Percentiles rank a stretch among this genome's conserved stretches.
Evolutionary conservation across 805 yeast species (phyloP).

Genomic region (Candida manassasensis): DNA sequence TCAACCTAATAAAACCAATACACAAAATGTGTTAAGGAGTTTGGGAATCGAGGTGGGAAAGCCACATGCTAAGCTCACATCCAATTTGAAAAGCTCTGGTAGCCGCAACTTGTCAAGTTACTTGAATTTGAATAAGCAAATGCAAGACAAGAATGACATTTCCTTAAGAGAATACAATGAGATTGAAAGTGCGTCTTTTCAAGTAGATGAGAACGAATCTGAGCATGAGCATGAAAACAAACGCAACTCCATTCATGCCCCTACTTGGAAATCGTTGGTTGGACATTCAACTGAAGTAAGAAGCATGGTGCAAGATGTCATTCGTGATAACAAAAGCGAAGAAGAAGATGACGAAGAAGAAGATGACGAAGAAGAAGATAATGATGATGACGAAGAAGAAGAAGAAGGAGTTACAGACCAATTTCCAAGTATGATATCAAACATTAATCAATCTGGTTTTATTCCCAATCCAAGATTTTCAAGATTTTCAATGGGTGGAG

Average conservation of each 20-base stretch:
- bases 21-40: slow-evolving; percentile 27
- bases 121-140: slow-evolving; percentile 10
- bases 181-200: slow-evolving; percentile 3
- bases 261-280: slow-evolving; percentile 19
- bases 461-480: slow-evolving; percentile 43
- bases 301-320: too few species aligned
- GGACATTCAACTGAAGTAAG: slow-evolving; percentile 18
- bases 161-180: slow-evolving; percentile 5
- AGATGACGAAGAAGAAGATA: slow-evolving; percentile 6
- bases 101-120: slow-evolving; percentile 27
- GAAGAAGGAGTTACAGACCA: background rate
- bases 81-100: slow-evolving; percentile 32
- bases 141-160: slow-evolving; percentile 4
- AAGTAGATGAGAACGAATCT: slow-evolving; percentile 6
- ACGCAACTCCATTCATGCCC: slow-evolving; percentile 8
- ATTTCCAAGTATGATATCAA: background rate
- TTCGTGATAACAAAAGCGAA: too few species aligned
- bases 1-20: slow-evolving; percentile 1
- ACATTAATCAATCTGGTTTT: slow-evolving; percentile 12
- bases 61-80: slow-evolving; percentile 11
- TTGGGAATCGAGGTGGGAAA: slow-evolving; percentile 30
- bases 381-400: slow-evolving; percentile 8
- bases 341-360: slow-evolving; percentile 5
- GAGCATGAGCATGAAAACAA: slow-evolving; percentile 3
- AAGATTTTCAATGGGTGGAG: slow-evolving; percentile 37